These are phyloP conservation scores for Diospyros kaki DNA, from an alignment of 148 eudicot species.

Conservation along the genomic window DNA sequence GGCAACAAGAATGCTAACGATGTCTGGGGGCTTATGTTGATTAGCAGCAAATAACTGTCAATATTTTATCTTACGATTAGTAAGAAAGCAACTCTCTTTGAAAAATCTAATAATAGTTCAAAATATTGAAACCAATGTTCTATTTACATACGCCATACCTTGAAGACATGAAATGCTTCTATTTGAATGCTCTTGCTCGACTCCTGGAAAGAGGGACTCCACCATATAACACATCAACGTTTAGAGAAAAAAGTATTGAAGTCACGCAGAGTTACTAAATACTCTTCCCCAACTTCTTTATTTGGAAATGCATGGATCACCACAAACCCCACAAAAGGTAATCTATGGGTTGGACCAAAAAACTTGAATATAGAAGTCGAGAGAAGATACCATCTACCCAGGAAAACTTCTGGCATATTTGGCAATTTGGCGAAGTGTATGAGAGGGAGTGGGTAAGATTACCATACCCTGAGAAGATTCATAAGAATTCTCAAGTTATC, in stretches of 20 bases:
- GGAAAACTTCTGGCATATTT: too few relatives aligned
- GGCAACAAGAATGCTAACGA: constrained; percentile 46
- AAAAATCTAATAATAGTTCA: neutral
- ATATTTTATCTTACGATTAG: neutral
- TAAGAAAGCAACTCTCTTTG: neutral
- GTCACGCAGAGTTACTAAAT: neutral
- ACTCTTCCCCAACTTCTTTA: neutral
- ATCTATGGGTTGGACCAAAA: neutral
- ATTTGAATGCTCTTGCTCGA: constrained; percentile 68
- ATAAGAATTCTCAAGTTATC: constrained; percentile 73
- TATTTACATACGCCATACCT: constrained; percentile 28
- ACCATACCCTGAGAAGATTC: constrained; percentile 75
- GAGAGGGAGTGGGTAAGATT: neutral
- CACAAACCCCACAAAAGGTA: neutral
- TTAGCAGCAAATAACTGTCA: constrained; percentile 74
- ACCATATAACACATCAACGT: neutral
- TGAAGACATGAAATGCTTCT: constrained; percentile 83
- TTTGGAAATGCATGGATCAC: neutral
- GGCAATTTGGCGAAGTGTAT: neutral
- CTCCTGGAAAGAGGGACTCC: constrained; percentile 39
- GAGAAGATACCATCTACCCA: neutral
- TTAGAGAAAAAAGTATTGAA: neutral
- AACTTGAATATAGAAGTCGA: neutral
- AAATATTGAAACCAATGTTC: neutral
- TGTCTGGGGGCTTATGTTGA: constrained; percentile 67